Conservation (phyloP, 2,329 filamentous ascomycete species). For the Emericellopsis cladophorae region DNA sequence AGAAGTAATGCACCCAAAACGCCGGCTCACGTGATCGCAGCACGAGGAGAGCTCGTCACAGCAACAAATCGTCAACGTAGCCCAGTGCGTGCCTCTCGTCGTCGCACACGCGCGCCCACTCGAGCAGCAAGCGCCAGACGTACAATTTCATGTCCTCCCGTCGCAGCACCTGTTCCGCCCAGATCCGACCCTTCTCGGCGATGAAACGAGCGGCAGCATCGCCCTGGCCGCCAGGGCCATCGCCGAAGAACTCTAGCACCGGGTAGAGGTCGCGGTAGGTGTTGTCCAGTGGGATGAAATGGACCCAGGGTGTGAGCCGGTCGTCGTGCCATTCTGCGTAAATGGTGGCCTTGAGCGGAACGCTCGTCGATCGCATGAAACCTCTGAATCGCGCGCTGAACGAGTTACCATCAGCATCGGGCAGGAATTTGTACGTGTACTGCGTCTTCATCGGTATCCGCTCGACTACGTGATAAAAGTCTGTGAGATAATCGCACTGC, state of each 20-base stretch:
- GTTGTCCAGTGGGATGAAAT: conserved; percentile 63
- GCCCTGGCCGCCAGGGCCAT: conserved; percentile 24
- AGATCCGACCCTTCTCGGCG: conserved; percentile 44
- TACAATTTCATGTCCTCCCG: conserved; percentile 57
- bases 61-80: conserved; percentile 24
- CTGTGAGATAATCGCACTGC: conserved; percentile 25
- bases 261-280: conserved; percentile 54
- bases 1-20: not conserved
- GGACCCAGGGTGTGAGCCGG: conserved; percentile 55
- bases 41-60: not conserved
- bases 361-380: conserved; percentile 49
- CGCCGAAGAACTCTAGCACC: conserved; percentile 53
- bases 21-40: not conserved
- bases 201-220: conserved; percentile 47
- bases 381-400: conserved; percentile 50
- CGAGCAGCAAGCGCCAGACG: conserved; percentile 45
- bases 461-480: conserved; percentile 18
- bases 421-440: conserved; percentile 50
- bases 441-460: conserved; percentile 31
- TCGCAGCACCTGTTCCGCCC: conserved; percentile 49
- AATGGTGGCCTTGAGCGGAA: conserved; percentile 60
- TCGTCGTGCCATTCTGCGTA: conserved; percentile 68
- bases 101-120: conserved; percentile 40
- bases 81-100: conserved; percentile 28
- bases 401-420: conserved; percentile 59